Evolutionary conservation across 1,284 basidiomycete genomes (phyloP).

Genomic region (Melampsora abietis-canadensis): DNA sequence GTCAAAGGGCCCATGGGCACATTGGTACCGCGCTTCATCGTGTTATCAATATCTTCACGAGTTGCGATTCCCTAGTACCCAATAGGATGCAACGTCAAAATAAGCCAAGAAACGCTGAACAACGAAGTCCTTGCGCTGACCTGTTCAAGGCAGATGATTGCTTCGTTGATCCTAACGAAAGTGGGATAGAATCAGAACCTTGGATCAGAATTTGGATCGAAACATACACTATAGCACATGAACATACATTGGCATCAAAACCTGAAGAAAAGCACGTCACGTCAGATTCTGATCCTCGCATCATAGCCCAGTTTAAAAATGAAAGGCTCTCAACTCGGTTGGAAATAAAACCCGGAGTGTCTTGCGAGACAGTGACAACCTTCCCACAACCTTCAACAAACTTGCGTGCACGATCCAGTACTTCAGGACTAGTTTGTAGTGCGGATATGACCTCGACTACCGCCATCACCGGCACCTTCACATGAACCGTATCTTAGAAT

Average conservation of each 20-base stretch:
- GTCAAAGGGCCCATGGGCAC: constrained; percentile 77
- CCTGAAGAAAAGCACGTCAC: background rate
- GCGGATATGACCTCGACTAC: constrained; percentile 87
- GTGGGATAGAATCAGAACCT: background rate
- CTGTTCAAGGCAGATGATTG: constrained; percentile 43
- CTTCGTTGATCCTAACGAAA: constrained; percentile 40
- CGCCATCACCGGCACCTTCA: constrained; percentile 60
- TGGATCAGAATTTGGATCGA: background rate
- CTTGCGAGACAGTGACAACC: constrained; percentile 81
- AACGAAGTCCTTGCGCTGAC: constrained; percentile 65
- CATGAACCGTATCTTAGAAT: background rate
- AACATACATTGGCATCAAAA: constrained; percentile 42
- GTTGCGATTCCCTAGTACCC: constrained; percentile 71
- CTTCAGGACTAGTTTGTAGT: constrained; percentile 77
- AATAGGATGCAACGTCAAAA: constrained; percentile 9
- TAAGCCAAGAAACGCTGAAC: constrained; percentile 58
- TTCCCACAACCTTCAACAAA: constrained; percentile 89
- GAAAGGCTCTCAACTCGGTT: constrained; percentile 21
- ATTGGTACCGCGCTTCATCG: constrained; percentile 86
- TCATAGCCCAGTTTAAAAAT: too few species aligned
- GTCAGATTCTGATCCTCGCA: too few species aligned
- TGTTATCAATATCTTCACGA: constrained; percentile 91
- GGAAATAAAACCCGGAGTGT: constrained; percentile 71
- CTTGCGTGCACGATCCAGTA: constrained; percentile 69
- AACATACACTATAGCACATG: background rate